Base-by-base conservation (phyloP, 2,329 filamentous ascomycete genomes). In the Rhinocladiella similis region DNA sequence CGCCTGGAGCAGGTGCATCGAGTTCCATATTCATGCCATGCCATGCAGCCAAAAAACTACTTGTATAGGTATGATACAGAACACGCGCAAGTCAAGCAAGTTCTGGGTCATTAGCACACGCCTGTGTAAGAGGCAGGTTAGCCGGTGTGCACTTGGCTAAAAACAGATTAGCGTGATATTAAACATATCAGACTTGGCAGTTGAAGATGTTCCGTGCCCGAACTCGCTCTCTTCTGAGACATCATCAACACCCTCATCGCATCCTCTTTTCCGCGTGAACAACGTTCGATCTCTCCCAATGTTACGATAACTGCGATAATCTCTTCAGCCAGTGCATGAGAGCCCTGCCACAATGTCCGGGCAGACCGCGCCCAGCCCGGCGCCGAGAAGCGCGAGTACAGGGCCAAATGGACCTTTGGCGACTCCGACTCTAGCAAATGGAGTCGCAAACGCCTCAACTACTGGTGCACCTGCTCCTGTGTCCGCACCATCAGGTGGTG, bases 401-500 rank as follows among this genome's bases (percentile, higher is more conserved):
- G 78, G 77, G 29, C 74, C 77, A 54, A 72, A 75, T 62, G 75
- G 75, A 41, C 74, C 78, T 57, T 73, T 80, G 57, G 73, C 80
- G 57, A 72, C 77, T 27, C 56, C 60, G 38, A 59, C 53, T 22
- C 50, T 61, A n/a, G 62, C 61, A 22, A 66, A 65, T 51, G 61
- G 61, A 22, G 62, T 61, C 6, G 49, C 43, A 56, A 60, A 73
- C 65, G 72, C 78, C 56, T 69, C 77, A 47, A 73, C 72, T 13
- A n/a, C 58, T 42, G 60, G 45, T 5, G 29, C 59, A 16, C 39
- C 59, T 33, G 54, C 43, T 16, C 18, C 59, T 22, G 19, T 52
- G 4, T 66, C 68, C 5, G 66, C 70, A n/a, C 60, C 67, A 41
- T 63, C 68, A 20, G 69, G 67, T 29, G 68, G 69, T 4, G 67